Base-by-base conservation (phyloP, 139 green algal genomes). In the Volvox reticuliferus region DNA sequence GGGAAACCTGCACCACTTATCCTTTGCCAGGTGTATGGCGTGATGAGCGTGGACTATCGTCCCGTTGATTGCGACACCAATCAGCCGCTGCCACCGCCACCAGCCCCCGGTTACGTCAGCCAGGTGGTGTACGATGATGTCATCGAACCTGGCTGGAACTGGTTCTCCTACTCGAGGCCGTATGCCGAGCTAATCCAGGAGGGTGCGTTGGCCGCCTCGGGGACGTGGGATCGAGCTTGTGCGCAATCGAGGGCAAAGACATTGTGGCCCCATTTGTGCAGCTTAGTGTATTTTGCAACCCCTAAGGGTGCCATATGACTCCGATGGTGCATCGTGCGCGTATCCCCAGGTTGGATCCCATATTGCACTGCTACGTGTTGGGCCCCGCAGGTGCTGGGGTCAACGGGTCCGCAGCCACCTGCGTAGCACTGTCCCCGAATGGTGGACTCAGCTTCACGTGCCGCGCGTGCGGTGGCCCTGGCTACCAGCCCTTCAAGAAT, bases 121-220 rank as follows among this genome's bases (percentile, higher is more conserved):
- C 9, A 26, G 12, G 61, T 37, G 2, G 71, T 94, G 35, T 94
- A 92, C 83, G 68, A 78, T 50, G 33, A 88, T 35, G 79, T n/a
- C n/a, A 89, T 91, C n/a, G 55, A 86, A 37, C 67, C 90, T 3
- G 92, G 92, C 36, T 94, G 92, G 92, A 68, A 26, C 50, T 93
- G 89, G 89, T 86, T 80, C 33, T 62, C 89, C 1, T 93, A 90
- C 89, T 50, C 14, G 3, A 55, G 69, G 12, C 1, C 18, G 16
- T 90, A 90, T 73, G 67, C 22, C 32, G 12, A 77, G 32, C 86
- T 90, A 19, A 18, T 67, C 2, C 86, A 90, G 73, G 13, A 90
- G 12, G 86, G 86, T 84, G 24, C 24, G 65, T 73, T 73, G 44
- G 44, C 44, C 44, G n/a, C n/a, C n/a, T n/a, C n/a, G 44, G 44